These are phyloP conservation scores for Scheffersomyces quercinus DNA, from an alignment of 1,139 yeast species.

Conservation along the genomic window DNA sequence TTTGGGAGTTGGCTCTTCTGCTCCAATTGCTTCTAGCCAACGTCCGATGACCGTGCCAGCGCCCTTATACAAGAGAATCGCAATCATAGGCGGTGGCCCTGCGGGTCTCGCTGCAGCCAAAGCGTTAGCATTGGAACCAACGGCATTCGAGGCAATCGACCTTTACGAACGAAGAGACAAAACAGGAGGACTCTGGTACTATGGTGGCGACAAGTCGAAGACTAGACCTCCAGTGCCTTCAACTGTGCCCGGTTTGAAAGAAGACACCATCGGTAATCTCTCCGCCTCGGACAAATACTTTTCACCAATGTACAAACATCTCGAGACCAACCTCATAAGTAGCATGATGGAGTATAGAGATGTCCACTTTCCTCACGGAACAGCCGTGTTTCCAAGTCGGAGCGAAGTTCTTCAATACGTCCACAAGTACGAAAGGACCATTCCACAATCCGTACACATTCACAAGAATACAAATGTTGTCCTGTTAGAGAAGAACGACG, in stretches of 20 bases:
- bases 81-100: constrained; percentile 56
- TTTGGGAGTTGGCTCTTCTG: no score
- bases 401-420: constrained; percentile 39
- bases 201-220: constrained; percentile 26
- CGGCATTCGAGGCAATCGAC: constrained; percentile 31
- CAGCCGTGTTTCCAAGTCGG: constrained; percentile 37
- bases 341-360: constrained; percentile 45
- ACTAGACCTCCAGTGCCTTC: constrained; percentile 27
- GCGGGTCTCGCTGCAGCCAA: constrained; percentile 52
- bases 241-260: constrained; percentile 15
- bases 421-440: constrained; percentile 29
- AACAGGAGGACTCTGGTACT: constrained; percentile 55
- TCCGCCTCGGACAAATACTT: constrained; percentile 5
- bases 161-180: constrained; percentile 42
- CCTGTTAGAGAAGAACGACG: constrained; percentile 10
- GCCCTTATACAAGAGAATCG: constrained; percentile 20
- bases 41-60: neutral
- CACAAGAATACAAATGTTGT: constrained; percentile 25
- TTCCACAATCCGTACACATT: constrained; percentile 27
- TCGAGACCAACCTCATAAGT: constrained; percentile 49
- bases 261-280: constrained; percentile 1
- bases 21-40: no score
- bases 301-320: constrained; percentile 48
- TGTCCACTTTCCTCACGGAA: constrained; percentile 31
- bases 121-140: constrained; percentile 44